A percentile compares a stretch with the other conserved stretches of the same genome.
Evolutionary conservation across 805 yeast genomes (phyloP).

Genomic region (Metschnikowia amazonensis): DNA sequence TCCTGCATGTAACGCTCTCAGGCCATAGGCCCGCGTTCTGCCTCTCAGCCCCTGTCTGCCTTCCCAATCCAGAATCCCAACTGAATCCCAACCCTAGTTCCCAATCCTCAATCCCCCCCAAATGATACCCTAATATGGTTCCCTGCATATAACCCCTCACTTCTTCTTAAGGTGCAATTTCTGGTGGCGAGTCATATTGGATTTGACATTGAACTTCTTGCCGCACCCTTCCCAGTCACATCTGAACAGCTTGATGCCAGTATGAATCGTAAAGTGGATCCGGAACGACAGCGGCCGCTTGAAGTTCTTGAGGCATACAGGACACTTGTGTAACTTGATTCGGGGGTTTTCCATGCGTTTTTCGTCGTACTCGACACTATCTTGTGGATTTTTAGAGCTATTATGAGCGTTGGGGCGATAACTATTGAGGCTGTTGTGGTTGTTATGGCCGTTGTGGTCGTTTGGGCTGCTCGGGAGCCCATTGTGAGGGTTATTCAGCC

Average conservation of each 20-base stretch:
- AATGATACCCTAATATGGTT: too few species aligned
- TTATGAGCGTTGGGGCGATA: too few species aligned
- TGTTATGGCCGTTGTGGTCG: too few species aligned
- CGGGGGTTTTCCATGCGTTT: not conserved
- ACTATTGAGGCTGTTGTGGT: too few species aligned
- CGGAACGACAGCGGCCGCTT: conserved; percentile 79
- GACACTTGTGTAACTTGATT: conserved; percentile 23
- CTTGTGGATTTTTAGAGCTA: too few species aligned
- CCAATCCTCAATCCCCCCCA: too few species aligned
- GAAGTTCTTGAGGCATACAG: conserved; percentile 69
- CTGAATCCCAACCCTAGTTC: not conserved
- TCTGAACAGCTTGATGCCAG: conserved; percentile 34
- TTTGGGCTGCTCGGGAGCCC: too few species aligned
- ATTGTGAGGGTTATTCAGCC: too few species aligned
- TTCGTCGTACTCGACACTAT: not conserved
- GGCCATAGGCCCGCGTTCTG: too few species aligned
- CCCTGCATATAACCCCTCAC: not conserved
- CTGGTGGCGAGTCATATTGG: conserved; percentile 78
- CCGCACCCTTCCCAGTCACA: conserved; percentile 60
- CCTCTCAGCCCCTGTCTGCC: too few species aligned
- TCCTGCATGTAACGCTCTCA: too few species aligned
- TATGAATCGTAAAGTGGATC: conserved; percentile 74
- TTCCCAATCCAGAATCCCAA: too few species aligned
- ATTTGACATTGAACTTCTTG: conserved; percentile 67
- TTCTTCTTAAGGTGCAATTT: conserved; percentile 50